phyloP scores from a whole-genome alignment of 2,329 filamentous ascomycete species.

The Arthroderma sp. region DNA sequence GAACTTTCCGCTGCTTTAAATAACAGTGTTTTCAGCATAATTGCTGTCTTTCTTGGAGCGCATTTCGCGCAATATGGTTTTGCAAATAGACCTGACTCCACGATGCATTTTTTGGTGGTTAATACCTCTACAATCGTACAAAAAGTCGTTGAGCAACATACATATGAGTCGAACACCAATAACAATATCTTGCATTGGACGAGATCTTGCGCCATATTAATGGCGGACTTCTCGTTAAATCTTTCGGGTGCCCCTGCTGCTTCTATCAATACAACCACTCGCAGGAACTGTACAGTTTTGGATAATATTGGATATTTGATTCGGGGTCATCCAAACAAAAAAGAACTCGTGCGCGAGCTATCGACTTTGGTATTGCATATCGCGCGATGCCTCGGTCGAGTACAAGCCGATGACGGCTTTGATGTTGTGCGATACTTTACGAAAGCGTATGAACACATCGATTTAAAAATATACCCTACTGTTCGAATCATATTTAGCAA shows the following conservation, averaged over 20 bases:
- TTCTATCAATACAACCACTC: not conserved
- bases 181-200: slow-evolving; percentile 2
- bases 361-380: slow-evolving; percentile 23
- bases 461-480: slow-evolving; percentile 10
- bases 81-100: not conserved
- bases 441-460: slow-evolving; percentile 16
- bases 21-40: slow-evolving; percentile 11
- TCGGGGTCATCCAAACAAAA: slow-evolving; percentile 16
- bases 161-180: not conserved
- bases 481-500: slow-evolving; percentile 21
- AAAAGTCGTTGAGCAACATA: slow-evolving; percentile 4
- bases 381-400: slow-evolving; percentile 21
- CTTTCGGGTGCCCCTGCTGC: not conserved
- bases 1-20: slow-evolving; percentile 7
- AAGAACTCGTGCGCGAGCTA: slow-evolving; percentile 22
- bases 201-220: slow-evolving; percentile 10
- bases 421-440: slow-evolving; percentile 15
- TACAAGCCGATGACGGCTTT: slow-evolving; percentile 10
- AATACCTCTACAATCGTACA: slow-evolving; percentile 5
- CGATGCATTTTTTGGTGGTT: slow-evolving; percentile 6
- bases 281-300: slow-evolving; percentile 1
- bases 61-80: slow-evolving; percentile 6
- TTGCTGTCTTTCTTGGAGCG: slow-evolving; percentile 8
- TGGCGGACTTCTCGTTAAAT: slow-evolving; percentile 9
- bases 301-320: slow-evolving; percentile 21